Percentiles rank a stretch among this genome's conserved stretches.
Evolutionary conservation across 192 early-diverging fungal species (phyloP).

Genomic region (Haplosporangium gracile): DNA sequence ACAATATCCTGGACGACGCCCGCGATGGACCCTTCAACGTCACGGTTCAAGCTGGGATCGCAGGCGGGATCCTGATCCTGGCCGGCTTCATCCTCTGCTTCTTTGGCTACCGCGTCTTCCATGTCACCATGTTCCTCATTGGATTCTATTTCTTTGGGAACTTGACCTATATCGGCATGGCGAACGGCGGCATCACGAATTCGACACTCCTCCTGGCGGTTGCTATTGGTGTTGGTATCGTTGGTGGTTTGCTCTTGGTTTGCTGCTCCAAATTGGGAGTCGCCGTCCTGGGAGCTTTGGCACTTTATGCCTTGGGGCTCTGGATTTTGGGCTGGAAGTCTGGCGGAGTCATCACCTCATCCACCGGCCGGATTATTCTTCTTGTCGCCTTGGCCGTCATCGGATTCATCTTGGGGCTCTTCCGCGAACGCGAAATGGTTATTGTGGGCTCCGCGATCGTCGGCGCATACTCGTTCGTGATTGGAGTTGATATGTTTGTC

Average conservation of each 20-base stretch:
- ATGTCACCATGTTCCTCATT: constrained; percentile 48
- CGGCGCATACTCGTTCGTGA: constrained; percentile 60
- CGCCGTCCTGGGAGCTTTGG: constrained; percentile 36
- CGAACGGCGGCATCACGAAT: constrained; percentile 46
- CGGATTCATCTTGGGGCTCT: constrained; percentile 54
- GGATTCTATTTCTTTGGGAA: constrained; percentile 62
- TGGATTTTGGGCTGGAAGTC: constrained; percentile 51
- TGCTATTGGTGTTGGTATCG: background rate
- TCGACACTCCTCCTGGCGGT: constrained; percentile 15
- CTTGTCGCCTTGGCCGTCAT: constrained; percentile 27
- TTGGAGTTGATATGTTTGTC: constrained; percentile 66
- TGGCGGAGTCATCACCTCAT: constrained; percentile 10
- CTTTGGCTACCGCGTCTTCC: constrained; percentile 61
- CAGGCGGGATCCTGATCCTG: constrained; percentile 37
- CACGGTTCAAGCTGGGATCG: background rate
- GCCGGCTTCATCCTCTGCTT: constrained; percentile 56
- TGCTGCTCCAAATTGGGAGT: constrained; percentile 30
- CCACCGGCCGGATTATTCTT: background rate
- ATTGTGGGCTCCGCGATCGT: constrained; percentile 61
- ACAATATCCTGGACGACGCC: background rate
- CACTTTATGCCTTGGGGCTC: constrained; percentile 37
- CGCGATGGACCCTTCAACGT: background rate
- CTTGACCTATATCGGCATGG: constrained; percentile 60
- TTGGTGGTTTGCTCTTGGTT: background rate
- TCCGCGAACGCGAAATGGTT: constrained; percentile 64